These are phyloP conservation scores for Scheffersomyces lignosus DNA, from an alignment of 805 yeast species.

Conservation along the genomic window DNA sequence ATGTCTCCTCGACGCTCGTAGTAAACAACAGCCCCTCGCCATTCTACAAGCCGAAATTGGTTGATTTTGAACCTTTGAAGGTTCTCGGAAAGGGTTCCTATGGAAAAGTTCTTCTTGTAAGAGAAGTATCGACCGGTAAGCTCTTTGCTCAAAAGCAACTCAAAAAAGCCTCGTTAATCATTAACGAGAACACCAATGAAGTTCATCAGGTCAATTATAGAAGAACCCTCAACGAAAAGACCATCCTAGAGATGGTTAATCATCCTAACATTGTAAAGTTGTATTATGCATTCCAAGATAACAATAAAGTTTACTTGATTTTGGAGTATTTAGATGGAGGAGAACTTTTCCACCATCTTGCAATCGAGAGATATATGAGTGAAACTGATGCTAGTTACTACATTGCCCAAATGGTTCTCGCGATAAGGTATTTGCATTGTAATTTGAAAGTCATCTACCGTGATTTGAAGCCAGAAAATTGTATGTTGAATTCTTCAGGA, in stretches of 20 bases:
- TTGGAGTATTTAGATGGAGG: slow-evolving; percentile 47
- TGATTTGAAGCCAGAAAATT: slow-evolving; percentile 47
- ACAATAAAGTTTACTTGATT: slow-evolving; percentile 42
- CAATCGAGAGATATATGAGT: slow-evolving; percentile 19
- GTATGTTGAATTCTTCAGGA: slow-evolving; percentile 43
- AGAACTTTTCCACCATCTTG: slow-evolving; percentile 44
- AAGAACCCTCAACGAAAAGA: slow-evolving; percentile 42
- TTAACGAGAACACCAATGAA: slow-evolving; percentile 32
- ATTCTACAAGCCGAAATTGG: slow-evolving; percentile 25
- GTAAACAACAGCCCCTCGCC: slow-evolving; percentile 7
- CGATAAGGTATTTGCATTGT: slow-evolving; percentile 38
- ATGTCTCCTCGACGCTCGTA: slow-evolving; percentile 25
- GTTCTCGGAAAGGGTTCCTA: slow-evolving; percentile 46
- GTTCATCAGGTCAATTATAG: slow-evolving; percentile 32
- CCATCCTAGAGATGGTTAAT: slow-evolving; percentile 40
- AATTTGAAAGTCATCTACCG: slow-evolving; percentile 41
- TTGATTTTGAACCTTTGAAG: slow-evolving; percentile 43
- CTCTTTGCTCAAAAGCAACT: slow-evolving; percentile 46
- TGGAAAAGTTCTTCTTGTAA: slow-evolving; percentile 43
- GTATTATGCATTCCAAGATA: slow-evolving; percentile 46
- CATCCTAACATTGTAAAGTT: slow-evolving; percentile 47
- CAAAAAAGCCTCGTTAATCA: slow-evolving; percentile 36
- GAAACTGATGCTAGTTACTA: slow-evolving; percentile 42
- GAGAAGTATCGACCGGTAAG: slow-evolving; percentile 37
- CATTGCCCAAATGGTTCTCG: slow-evolving; percentile 43